Evolutionary conservation across 163 green algal genomes (phyloP), one percentile per base, ranked within the genome.

Genomic region (Chlorella variabilis): DNA sequence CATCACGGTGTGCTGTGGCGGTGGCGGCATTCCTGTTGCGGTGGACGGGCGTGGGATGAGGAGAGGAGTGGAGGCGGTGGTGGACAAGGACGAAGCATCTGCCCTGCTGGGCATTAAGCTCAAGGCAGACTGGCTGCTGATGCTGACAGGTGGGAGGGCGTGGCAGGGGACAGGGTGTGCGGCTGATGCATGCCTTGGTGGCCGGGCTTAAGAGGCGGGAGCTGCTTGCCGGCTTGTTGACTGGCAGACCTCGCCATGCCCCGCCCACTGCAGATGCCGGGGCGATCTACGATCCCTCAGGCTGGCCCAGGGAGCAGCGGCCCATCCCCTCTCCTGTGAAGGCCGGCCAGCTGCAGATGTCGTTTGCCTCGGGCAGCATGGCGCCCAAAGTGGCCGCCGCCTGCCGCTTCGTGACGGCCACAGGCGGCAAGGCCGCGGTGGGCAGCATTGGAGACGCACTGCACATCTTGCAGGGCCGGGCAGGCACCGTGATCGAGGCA

Each of bases 51-150:
- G 21, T 15, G 58, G 54, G 25, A 27, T 23, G 58, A 29, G 75
- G 31, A 59, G 84, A 6, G 84, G 84, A 1, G 68, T 89, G 56
- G 75, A 87, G 66, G 81, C 81, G n/a, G 84, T 89, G 34, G 75
- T 89, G 18, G 84, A 89, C 75, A 89, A 89, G 78, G 84, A 88
- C 29, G 63, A 70, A 77, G 78, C 84, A 3, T 83, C 77, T 7
- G 78, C 78, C 0, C 51, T 89, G 54, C 45, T 89, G 66, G 84
- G 63, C 41, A 77, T 51, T 20, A 59, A 82, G 36, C 48, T 89
- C 27, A 51, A 48, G 33, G 81, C 84, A 1, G 67, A 81, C 58
- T 77, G 65, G 45, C 59, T 89, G 84, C 75, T 89, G 42, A 81
- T 89, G 75, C 76, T 89, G 9, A 89, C 84, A 59, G 84, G 83